phyloP scores from a whole-genome alignment of 1,139 yeast genomes.

The Geotrichum candidum region DNA sequence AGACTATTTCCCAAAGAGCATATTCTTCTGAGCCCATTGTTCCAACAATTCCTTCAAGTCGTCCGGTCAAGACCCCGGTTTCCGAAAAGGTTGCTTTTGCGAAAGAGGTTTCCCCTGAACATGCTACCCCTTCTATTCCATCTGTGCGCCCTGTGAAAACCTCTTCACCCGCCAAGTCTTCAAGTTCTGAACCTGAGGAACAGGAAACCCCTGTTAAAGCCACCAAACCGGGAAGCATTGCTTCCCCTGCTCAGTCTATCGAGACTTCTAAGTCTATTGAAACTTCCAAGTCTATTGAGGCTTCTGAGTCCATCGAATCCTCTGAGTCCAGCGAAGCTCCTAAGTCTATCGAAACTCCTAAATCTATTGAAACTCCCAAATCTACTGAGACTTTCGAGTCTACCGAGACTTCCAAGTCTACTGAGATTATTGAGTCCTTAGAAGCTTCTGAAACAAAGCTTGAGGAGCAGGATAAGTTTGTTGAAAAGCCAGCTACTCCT shows the following conservation, averaged over 20 bases:
- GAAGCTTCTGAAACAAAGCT: neutral
- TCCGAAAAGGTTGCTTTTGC: neutral
- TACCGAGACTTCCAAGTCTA: too few species aligned
- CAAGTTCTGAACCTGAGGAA: neutral
- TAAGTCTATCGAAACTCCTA: neutral
- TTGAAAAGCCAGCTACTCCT: neutral
- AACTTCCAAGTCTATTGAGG: neutral
- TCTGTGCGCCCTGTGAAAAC: conserved; percentile 6
- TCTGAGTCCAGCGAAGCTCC: neutral
- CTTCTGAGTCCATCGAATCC: neutral
- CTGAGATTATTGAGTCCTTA: too few species aligned
- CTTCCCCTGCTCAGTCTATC: neutral
- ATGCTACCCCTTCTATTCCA: conserved; percentile 2
- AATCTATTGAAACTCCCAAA: neutral
- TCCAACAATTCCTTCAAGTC: neutral
- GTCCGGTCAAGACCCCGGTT: neutral
- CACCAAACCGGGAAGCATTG: neutral
- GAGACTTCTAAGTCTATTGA: neutral
- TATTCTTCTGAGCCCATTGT: neutral
- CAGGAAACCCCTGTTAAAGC: neutral
- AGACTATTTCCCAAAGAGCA: neutral
- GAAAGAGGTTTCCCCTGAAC: neutral
- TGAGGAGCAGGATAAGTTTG: neutral
- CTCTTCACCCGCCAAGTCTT: neutral
- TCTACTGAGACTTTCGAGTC: neutral